Conservation (phyloP, 2,329 filamentous ascomycete species). For the Xylaria multiplex region DNA sequence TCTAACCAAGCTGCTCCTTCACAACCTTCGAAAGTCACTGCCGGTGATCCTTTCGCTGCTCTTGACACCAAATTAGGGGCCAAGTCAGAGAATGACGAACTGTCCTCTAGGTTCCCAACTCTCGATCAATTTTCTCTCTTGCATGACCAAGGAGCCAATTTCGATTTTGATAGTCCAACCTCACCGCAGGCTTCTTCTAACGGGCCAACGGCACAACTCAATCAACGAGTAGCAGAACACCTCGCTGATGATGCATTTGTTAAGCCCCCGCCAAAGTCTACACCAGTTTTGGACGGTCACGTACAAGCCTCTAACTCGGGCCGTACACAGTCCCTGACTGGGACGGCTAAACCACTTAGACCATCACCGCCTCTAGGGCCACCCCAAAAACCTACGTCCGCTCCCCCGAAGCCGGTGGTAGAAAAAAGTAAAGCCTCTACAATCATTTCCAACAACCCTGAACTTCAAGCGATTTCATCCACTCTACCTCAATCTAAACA, state of each 20-base stretch:
- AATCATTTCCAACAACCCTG: conserved; percentile 71
- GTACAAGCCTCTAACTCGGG: conserved; percentile 49
- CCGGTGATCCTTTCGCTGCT: conserved; percentile 88
- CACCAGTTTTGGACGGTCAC: conserved; percentile 45
- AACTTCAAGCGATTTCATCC: conserved; percentile 67
- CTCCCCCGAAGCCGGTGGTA: conserved; percentile 53
- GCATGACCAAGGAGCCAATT: conserved; percentile 84
- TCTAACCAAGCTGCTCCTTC: conserved; percentile 52
- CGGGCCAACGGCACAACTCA: conserved; percentile 63
- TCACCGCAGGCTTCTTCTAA: conserved; percentile 50
- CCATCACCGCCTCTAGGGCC: conserved; percentile 49
- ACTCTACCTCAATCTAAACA: conserved; percentile 52
- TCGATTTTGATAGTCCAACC: conserved; percentile 77
- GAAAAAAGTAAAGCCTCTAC: conserved; percentile 70
- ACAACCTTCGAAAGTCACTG: conserved; percentile 72
- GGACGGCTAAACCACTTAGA: conserved; percentile 40
- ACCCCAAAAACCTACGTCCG: conserved; percentile 52
- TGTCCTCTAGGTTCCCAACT: conserved; percentile 86
- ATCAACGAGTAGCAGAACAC: conserved; percentile 76
- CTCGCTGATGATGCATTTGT: conserved; percentile 88
- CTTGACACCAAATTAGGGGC: conserved; percentile 74
- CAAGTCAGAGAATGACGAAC: conserved; percentile 73
- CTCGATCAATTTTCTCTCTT: conserved; percentile 92
- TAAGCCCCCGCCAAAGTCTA: conserved; percentile 50
- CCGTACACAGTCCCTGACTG: conserved; percentile 45